Evolutionary conservation across 1,284 basidiomycete species (phyloP).

Genomic region (Tilletia walkeri): DNA sequence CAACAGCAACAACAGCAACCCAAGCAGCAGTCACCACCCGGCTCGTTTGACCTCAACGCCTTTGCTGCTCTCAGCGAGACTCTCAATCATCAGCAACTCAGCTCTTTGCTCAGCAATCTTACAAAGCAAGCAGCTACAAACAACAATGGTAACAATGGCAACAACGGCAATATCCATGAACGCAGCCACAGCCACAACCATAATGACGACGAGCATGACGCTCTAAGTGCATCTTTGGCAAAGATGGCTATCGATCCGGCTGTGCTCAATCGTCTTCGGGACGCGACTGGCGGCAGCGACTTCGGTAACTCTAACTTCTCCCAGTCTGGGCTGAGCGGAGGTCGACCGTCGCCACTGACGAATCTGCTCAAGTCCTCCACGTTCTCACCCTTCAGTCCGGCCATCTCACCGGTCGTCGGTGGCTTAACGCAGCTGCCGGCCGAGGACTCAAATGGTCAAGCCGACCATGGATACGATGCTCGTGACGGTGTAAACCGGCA

Average conservation of each 20-base stretch:
- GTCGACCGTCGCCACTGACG: neutral
- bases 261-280: conserved; percentile 7
- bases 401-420: conserved; percentile 35
- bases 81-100: conserved; percentile 22
- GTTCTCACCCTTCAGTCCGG: conserved; percentile 41
- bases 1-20: neutral
- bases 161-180: too few species aligned
- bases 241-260: conserved; percentile 13
- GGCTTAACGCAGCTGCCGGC: conserved; percentile 30
- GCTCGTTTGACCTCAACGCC: neutral
- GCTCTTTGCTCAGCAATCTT: conserved; percentile 2
- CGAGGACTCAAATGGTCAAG: conserved; percentile 3
- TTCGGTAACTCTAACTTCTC: conserved; percentile 23
- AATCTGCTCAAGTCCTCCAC: conserved; percentile 26
- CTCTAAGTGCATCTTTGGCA: conserved; percentile 28
- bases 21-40: neutral
- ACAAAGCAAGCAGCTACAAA: neutral
- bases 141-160: neutral
- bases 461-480: too few species aligned
- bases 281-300: conserved; percentile 22
- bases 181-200: too few species aligned
- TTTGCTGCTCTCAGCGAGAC: conserved; percentile 13
- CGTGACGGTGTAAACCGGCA: too few species aligned
- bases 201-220: neutral
- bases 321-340: conserved; percentile 22